These are phyloP conservation scores for Pseudogymnoascus sp. DNA, from an alignment of 2,329 filamentous ascomycete species.

Conservation along the genomic window DNA sequence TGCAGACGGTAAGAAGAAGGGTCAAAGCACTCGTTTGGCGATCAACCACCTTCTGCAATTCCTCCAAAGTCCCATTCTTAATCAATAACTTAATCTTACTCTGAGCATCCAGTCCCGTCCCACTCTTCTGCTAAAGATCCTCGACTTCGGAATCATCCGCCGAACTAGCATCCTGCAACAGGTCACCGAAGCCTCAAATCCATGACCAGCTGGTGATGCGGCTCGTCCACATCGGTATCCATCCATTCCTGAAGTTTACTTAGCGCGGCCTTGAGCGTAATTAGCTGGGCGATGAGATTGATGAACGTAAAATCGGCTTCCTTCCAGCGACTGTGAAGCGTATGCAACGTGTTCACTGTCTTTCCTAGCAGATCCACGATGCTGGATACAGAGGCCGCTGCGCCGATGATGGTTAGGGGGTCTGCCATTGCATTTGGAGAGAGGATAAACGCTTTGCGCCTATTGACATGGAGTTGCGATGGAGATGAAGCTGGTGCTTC, in stretches of 20 bases:
- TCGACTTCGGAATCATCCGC: neutral
- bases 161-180: constrained; percentile 10
- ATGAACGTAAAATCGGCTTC: neutral
- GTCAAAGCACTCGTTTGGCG: neutral
- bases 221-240: constrained; percentile 8
- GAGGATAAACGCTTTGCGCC: neutral
- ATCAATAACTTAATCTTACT: neutral
- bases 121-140: neutral
- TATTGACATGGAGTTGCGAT: neutral
- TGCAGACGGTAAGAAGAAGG: neutral
- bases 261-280: constrained; percentile 9
- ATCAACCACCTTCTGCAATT: neutral
- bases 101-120: neutral
- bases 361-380: neutral
- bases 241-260: constrained; percentile 13
- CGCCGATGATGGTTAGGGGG: neutral
- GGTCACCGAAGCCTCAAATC: constrained; percentile 10
- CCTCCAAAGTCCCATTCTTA: neutral
- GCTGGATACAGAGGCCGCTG: neutral
- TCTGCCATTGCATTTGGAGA: neutral
- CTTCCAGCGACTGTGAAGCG: neutral
- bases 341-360: neutral
- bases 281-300: neutral
- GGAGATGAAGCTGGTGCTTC: neutral
- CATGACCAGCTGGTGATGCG: constrained; percentile 12